Evolutionary conservation across 331 rosid genomes (phyloP).

Genomic region (Phaseolus coccineus): DNA sequence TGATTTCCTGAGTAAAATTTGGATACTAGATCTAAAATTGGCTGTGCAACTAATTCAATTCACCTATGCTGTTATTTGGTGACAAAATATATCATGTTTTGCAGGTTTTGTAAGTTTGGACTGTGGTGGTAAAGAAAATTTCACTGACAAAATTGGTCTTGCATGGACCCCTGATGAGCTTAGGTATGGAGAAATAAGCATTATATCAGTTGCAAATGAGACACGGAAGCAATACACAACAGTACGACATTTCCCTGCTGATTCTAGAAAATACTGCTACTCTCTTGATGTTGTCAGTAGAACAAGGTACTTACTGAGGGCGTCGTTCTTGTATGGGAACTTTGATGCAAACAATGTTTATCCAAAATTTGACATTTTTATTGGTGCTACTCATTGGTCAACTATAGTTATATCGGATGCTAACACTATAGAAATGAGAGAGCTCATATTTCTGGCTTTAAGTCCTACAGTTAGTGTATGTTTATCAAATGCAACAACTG

Average conservation of each 20-base stretch:
- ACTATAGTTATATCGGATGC: constrained; percentile 89
- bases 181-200: constrained; percentile 60
- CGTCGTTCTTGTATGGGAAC: constrained; percentile 88
- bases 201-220: constrained; percentile 66
- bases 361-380: constrained; percentile 85
- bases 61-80: constrained; percentile 1
- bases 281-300: constrained; percentile 70
- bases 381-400: constrained; percentile 91
- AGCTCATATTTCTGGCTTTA: constrained; percentile 82
- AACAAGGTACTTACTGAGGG: constrained; percentile 81
- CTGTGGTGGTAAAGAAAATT: constrained; percentile 78
- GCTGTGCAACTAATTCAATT: neutral
- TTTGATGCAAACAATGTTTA: constrained; percentile 80
- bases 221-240: constrained; percentile 70
- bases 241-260: constrained; percentile 80
- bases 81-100: constrained; percentile 38
- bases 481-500: constrained; percentile 94
- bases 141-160: constrained; percentile 76
- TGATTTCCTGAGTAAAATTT: constrained; percentile 9
- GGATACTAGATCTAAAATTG: constrained; percentile 19
- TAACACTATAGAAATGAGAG: constrained; percentile 57
- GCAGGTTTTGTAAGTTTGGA: constrained; percentile 89
- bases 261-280: constrained; percentile 89
- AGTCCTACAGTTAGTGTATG: constrained; percentile 81
- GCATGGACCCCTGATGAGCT: constrained; percentile 69